These are phyloP conservation scores for Trametes maxima DNA, from an alignment of 768 basidiomycete species.

Conservation along the genomic window DNA sequence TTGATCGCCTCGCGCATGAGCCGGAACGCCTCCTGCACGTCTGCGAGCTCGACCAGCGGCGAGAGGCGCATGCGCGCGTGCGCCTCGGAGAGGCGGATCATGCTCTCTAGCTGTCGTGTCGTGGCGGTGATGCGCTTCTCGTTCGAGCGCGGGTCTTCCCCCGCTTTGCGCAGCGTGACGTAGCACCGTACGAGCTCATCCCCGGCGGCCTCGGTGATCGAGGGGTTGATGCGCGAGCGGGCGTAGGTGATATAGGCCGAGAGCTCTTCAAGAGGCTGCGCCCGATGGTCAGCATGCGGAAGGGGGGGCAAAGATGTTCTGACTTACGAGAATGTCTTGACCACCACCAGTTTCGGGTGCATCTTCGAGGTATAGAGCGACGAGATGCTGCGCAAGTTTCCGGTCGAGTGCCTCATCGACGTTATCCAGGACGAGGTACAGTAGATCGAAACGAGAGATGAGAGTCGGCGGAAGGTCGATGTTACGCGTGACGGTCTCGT, in stretches of 20 bases:
- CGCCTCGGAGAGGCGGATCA: conserved; percentile 95
- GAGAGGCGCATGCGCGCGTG: conserved; percentile 97
- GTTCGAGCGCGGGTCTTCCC: conserved; percentile 80
- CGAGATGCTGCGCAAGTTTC: conserved; percentile 88
- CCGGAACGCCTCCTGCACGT: conserved; percentile 90
- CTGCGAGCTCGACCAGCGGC: conserved; percentile 78
- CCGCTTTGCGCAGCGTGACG: conserved; percentile 92
- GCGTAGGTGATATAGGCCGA: conserved; percentile 96
- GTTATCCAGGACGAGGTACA: conserved; percentile 94
- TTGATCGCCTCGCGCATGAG: conserved; percentile 96
- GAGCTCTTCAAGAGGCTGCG: conserved; percentile 84
- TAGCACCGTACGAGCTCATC: conserved; percentile 86
- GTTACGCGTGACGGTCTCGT: conserved; percentile 90
- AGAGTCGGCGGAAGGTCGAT: conserved; percentile 97
- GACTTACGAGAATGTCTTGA: conserved; percentile 75
- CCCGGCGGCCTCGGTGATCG: conserved; percentile 83
- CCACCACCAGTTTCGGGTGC: conserved; percentile 62
- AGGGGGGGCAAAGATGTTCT: not conserved
- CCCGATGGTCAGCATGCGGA: not conserved
- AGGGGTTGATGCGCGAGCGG: conserved; percentile 80
- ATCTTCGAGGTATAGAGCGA: conserved; percentile 93
- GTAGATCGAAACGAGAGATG: conserved; percentile 95
- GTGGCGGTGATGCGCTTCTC: conserved; percentile 98
- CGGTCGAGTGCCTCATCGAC: conserved; percentile 90
- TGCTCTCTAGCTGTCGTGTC: conserved; percentile 93